Base-by-base conservation (phyloP, 768 basidiomycete genomes). In the Pisolithus sp. region DNA sequence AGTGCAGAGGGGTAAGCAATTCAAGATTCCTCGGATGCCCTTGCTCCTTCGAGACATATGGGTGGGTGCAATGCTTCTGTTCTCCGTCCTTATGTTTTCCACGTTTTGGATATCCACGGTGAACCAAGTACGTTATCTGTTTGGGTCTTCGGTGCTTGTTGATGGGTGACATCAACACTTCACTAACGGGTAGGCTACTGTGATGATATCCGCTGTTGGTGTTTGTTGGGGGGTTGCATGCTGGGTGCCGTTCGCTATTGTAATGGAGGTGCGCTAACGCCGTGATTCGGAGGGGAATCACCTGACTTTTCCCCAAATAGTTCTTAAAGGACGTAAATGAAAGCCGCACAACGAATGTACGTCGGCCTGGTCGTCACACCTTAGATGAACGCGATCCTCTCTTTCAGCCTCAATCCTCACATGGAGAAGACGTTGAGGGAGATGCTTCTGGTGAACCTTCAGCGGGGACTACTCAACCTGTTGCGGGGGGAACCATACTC, bases 181-280 rank as follows among this genome's bases (percentile, higher is more conserved):
- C n/a, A 21, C 21, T 26, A 17, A 15, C 15, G 23, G 38, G 17
- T 62, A 88, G 79, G 94, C 94, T 8, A 89, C 89, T 15, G 67
- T 84, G 17, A 83, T 87, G 61, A 89, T 96, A 51, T 83, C 83
- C 48, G 64, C 94, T 48, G 82, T 95, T 21, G 94, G 94, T 40
- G 86, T 96, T 36, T 94, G 88, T 67, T 97, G 94, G 94, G 90
- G 93, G 9, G 90, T 96, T 38, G 91, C 94, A n/a, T 91, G 89
- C 71, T 96, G 94, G 94, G 90, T 91, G 15, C 93, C 93, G 2
- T 96, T 96, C 59, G 89, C 93, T 18, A 93, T 96, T 61, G 91
- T 97, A 69, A 97, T 97, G 93, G 93, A 94, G 81, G 92, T 81
- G 56, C 46, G 78, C 59, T 4, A 24, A 88, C 76, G 83, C 5